Percentiles rank a stretch among this genome's conserved stretches.
Conservation (phyloP, 2,329 filamentous ascomycete species). For the Aspergillus chevalieri region DNA sequence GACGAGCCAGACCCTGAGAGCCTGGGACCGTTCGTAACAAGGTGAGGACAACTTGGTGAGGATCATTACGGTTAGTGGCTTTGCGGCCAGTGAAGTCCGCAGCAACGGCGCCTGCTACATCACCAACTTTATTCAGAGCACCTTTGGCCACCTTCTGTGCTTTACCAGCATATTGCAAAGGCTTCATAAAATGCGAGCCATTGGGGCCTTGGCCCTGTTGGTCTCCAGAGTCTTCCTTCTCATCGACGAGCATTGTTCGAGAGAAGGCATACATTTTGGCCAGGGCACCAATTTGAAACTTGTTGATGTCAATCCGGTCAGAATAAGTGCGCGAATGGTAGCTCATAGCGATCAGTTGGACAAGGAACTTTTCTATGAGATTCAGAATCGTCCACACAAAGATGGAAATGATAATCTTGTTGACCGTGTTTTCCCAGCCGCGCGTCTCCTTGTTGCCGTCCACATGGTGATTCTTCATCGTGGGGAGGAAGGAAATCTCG, state of each 20-base stretch:
- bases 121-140: constrained; percentile 72
- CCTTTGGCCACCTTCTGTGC: constrained; percentile 56
- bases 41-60: constrained; percentile 75
- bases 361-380: constrained; percentile 84
- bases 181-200: constrained; percentile 67
- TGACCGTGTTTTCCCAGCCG: constrained; percentile 68
- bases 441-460: constrained; percentile 48
- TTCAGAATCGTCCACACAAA: constrained; percentile 77
- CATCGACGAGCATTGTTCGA: constrained; percentile 58
- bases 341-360: constrained; percentile 88
- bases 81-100: constrained; percentile 82
- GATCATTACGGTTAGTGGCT: constrained; percentile 64
- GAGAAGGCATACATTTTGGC: constrained; percentile 61
- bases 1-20: constrained; percentile 76
- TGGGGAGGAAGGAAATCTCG: constrained; percentile 77
- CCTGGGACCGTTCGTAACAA: constrained; percentile 66
- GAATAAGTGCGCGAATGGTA: constrained; percentile 90
- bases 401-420: constrained; percentile 80
- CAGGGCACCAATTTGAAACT: constrained; percentile 71
- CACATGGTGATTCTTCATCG: constrained; percentile 62
- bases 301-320: constrained; percentile 85
- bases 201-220: constrained; percentile 39
- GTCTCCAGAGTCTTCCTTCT: constrained; percentile 70
- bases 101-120: constrained; percentile 77
- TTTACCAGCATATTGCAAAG: constrained; percentile 58